Conservation (phyloP, 805 yeast species). For the Cyberlindnera bimundalis region DNA sequence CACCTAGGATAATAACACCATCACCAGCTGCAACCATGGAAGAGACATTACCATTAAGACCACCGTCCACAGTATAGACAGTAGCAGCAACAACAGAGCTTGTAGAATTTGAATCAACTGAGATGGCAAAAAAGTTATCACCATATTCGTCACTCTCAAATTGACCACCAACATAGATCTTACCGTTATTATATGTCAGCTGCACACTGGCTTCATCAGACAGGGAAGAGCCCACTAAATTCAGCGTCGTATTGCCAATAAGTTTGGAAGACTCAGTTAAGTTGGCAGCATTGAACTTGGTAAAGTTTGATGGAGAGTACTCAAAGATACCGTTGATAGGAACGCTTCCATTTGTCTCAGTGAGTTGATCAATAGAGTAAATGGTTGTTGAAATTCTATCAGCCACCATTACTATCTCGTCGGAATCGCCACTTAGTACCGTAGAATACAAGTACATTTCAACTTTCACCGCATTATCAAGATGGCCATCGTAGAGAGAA, state of each 20-base stretch:
- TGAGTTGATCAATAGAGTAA: constrained; percentile 41
- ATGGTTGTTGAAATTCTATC: constrained; percentile 56
- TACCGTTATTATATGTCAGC: constrained; percentile 31
- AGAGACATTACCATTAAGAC: constrained; percentile 38
- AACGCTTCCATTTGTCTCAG: constrained; percentile 33
- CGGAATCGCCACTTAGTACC: constrained; percentile 19
- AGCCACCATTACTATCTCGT: constrained; percentile 58
- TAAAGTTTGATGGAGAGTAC: constrained; percentile 68
- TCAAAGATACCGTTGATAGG: constrained; percentile 78
- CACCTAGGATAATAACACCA: constrained; percentile 45
- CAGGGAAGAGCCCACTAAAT: constrained; percentile 30
- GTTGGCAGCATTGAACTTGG: constrained; percentile 32
- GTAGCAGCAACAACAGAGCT: constrained; percentile 17
- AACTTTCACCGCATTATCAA: constrained; percentile 48
- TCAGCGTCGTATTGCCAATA: constrained; percentile 48
- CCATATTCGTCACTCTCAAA: constrained; percentile 35
- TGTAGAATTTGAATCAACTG: constrained; percentile 23
- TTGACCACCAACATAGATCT: constrained; percentile 48
- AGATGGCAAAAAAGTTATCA: constrained; percentile 36
- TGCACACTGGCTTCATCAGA: constrained; percentile 40
- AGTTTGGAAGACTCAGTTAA: constrained; percentile 19
- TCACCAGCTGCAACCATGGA: constrained; percentile 31
- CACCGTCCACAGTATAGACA: constrained; percentile 32
- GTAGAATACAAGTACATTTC: constrained; percentile 38
- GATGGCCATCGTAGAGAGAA: constrained; percentile 63